Conservation (phyloP, 176 grass and related monocot species). For the Oryza meridionalis region DNA sequence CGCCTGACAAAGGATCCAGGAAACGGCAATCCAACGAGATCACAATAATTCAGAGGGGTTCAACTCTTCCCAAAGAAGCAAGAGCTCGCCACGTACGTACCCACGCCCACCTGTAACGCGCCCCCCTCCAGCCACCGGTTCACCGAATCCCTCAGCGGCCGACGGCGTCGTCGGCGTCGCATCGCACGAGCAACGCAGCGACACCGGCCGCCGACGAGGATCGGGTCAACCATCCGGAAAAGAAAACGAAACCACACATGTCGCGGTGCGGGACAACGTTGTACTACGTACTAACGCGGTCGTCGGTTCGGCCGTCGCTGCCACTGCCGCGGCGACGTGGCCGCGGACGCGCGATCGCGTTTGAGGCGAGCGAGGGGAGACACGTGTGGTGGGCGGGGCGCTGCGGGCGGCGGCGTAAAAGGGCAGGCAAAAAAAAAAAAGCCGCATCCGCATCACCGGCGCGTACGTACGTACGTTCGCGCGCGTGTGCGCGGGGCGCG, state of each 20-base stretch:
- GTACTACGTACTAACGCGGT: background rate
- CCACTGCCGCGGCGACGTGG: conserved; percentile 5
- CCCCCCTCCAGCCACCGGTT: conserved; percentile 9
- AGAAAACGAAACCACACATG: no score
- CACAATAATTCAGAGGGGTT: background rate
- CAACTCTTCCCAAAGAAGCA: background rate
- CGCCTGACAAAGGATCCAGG: background rate
- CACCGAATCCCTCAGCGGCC: background rate
- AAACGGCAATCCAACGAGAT: background rate
- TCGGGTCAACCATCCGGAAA: background rate
- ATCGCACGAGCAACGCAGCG: background rate
- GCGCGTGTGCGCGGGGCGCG: no score
- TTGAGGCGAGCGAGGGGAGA: conserved; percentile 17
- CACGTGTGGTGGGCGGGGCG: conserved; percentile 15
- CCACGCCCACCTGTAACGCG: background rate
- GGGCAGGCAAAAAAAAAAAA: background rate
- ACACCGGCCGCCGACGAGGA: background rate
- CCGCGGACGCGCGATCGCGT: background rate
- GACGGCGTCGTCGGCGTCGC: conserved; percentile 3
- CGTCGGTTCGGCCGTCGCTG: conserved; percentile 40
- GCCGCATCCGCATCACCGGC: background rate
- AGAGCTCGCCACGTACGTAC: conserved; percentile 23
- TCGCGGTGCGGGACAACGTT: background rate
- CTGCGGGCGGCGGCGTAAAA: background rate
- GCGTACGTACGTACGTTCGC: no score